Base-by-base conservation (phyloP, 2,329 filamentous ascomycete species). In the Emmonsiellopsis sp. region DNA sequence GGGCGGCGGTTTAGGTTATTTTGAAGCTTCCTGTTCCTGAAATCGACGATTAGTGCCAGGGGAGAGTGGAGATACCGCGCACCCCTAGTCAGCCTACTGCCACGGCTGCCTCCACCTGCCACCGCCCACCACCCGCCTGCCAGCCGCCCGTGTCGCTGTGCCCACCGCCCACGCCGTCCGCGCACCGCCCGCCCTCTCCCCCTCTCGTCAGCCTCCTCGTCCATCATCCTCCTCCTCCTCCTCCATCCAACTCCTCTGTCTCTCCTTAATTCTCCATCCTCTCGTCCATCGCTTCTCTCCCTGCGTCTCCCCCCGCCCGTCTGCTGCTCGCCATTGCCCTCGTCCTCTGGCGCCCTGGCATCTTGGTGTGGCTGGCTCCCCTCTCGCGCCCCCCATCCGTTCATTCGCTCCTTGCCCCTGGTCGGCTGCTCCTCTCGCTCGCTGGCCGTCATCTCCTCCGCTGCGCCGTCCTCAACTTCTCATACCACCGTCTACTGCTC, bases 211-310 rank as follows among this genome's bases (percentile, higher is more conserved):
- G 17, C 17, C 17, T 17, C 5, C 14, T 13, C 11, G 11, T 6
- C 39, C 39, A 14, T 42, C 11, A 14, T 14, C 39, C 2, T 4
- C 1, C 1, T 42, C 14, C 39, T 14, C 11, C 39, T 42, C 50
- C 49, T 51, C 42, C 47, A 45, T 57, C 34, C 49, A 45, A 54
- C 31, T 53, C 48, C 53, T 54, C 46, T 57, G 39, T 52, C 37
- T 44, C 53, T 48, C 53, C 49, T 52, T 47, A 51, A 54, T 37
- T 47, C 51, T 39, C 49, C 44, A 54, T 60, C 54, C 45, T 44
- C 49, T 53, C 46, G 42, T 45, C 49, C 46, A 32, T 42, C 45
- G 50, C 42, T 56, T 48, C 49, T 31, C 42, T 51, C 48, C 48
- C 39, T 51, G 45, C 44, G 49, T 51, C 48, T 46, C 42, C 54